Evolutionary conservation across 805 yeast species (phyloP).

Genomic region (Myxozyma nipponensis): DNA sequence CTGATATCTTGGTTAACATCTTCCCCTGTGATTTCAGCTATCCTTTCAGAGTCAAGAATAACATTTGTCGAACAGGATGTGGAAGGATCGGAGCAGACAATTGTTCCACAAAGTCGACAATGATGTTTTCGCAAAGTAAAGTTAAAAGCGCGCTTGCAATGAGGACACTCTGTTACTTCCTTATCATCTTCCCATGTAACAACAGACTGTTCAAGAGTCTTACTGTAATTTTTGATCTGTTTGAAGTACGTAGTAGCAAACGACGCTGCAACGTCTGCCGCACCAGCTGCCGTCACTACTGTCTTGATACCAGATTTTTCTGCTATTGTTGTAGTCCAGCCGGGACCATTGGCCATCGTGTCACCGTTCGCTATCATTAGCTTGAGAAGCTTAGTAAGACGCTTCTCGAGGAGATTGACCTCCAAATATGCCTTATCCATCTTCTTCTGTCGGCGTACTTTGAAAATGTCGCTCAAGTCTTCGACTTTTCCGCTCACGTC

Average conservation of each 20-base stretch:
- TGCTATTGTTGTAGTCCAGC: slow-evolving; percentile 16
- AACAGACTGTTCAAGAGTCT: slow-evolving; percentile 44
- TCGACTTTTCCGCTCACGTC: slow-evolving; percentile 42
- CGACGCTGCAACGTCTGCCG: slow-evolving; percentile 17
- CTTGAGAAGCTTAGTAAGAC: slow-evolving; percentile 39
- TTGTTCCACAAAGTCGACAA: slow-evolving; percentile 81
- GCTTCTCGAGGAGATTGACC: slow-evolving; percentile 55
- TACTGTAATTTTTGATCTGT: slow-evolving; percentile 33
- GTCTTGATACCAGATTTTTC: slow-evolving; percentile 25
- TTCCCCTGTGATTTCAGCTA: slow-evolving; percentile 16
- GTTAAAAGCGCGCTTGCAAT: slow-evolving; percentile 59
- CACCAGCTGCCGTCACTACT: slow-evolving; percentile 33
- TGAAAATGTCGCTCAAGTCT: slow-evolving; percentile 49
- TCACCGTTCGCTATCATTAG: slow-evolving; percentile 18
- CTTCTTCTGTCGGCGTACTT: slow-evolving; percentile 40
- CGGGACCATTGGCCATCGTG: slow-evolving; percentile 31
- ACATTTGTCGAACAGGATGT: slow-evolving; percentile 67
- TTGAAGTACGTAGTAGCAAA: slow-evolving; percentile 26
- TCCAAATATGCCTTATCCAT: slow-evolving; percentile 51
- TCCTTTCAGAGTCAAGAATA: slow-evolving; percentile 23
- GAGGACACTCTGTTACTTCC: slow-evolving; percentile 50
- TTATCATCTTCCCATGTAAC: slow-evolving; percentile 65
- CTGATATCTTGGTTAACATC: slow-evolving; percentile 20
- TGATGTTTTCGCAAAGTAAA: slow-evolving; percentile 74
- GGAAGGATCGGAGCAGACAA: slow-evolving; percentile 66